phyloP scores from a whole-genome alignment of 352 stramenopile species.

The Globisporangium sylvaticum region DNA sequence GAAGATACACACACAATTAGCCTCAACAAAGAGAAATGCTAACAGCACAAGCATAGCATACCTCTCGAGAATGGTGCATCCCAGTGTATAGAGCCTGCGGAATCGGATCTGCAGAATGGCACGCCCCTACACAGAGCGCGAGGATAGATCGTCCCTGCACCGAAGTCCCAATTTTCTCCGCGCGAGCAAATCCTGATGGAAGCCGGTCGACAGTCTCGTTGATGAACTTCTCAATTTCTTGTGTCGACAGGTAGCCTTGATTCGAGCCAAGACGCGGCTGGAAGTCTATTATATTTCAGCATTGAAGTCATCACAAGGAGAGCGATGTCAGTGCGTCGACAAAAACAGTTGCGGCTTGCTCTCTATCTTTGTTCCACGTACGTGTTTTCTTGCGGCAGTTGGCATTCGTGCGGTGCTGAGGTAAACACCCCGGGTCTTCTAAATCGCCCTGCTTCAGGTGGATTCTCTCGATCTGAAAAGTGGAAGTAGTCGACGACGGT shows the following conservation, averaged over 20 bases:
- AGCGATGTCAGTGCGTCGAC: background rate
- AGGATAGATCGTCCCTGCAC: constrained; percentile 53
- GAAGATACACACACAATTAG: background rate
- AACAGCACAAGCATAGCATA: constrained; percentile 13
- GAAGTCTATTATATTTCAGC: constrained; percentile 27
- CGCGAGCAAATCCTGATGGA: constrained; percentile 33
- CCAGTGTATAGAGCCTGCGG: constrained; percentile 76
- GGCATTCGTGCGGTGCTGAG: constrained; percentile 26
- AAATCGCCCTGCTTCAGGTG: constrained; percentile 21
- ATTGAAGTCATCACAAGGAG: background rate
- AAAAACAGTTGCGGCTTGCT: background rate
- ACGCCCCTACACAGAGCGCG: constrained; percentile 69
- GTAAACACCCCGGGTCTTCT: constrained; percentile 29
- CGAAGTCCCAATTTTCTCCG: constrained; percentile 58
- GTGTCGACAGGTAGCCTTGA: constrained; percentile 54
- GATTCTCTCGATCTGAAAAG: constrained; percentile 23
- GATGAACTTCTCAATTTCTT: constrained; percentile 58
- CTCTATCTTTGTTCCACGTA: constrained; percentile 13
- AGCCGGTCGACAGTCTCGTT: constrained; percentile 34
- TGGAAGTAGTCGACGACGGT: background rate
- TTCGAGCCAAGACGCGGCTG: constrained; percentile 54
- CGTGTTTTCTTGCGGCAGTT: constrained; percentile 44
- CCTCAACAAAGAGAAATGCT: background rate
- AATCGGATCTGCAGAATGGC: constrained; percentile 14
- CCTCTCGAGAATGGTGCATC: constrained; percentile 83